Evolutionary conservation across 805 yeast species (phyloP).

Genomic region (Saturnispora serradocipensis): DNA sequence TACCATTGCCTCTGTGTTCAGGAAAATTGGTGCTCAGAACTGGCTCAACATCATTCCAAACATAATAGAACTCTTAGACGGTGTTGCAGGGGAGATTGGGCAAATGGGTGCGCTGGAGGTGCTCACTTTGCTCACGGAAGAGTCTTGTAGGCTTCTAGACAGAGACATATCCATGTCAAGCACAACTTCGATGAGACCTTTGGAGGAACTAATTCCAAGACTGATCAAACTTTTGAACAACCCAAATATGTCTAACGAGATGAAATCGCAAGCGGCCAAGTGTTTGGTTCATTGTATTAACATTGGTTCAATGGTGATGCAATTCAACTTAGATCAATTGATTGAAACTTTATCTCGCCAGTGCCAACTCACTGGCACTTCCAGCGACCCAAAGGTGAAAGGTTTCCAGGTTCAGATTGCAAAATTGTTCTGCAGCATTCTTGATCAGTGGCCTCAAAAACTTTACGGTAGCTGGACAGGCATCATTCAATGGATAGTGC

Average conservation of each 20-base stretch:
- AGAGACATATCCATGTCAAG: conserved; percentile 52
- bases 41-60: conserved; percentile 76
- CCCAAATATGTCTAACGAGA: conserved; percentile 40
- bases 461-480: conserved; percentile 74
- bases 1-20: conserved; percentile 74
- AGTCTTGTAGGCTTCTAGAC: conserved; percentile 59
- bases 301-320: conserved; percentile 55
- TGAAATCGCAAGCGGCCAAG: conserved; percentile 52
- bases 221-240: conserved; percentile 45
- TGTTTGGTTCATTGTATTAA: conserved; percentile 74
- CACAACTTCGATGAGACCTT: conserved; percentile 31
- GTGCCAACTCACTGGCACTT: conserved; percentile 32
- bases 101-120: conserved; percentile 78
- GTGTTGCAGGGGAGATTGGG: conserved; percentile 34
- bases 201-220: conserved; percentile 56
- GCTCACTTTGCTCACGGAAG: conserved; percentile 83
- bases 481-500: conserved; percentile 76
- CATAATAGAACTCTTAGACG: conserved; percentile 51
- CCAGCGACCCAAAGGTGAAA: conserved; percentile 37
- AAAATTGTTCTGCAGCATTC: conserved; percentile 57
- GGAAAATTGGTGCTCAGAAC: conserved; percentile 49
- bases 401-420: conserved; percentile 69
- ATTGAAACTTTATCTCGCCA: conserved; percentile 55
- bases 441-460: conserved; percentile 75
- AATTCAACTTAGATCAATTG: conserved; percentile 56